Evolutionary conservation across 106 monocot genomes (phyloP), one percentile per base, ranked within the genome.

Genomic region (Xerophyta viscosa): DNA sequence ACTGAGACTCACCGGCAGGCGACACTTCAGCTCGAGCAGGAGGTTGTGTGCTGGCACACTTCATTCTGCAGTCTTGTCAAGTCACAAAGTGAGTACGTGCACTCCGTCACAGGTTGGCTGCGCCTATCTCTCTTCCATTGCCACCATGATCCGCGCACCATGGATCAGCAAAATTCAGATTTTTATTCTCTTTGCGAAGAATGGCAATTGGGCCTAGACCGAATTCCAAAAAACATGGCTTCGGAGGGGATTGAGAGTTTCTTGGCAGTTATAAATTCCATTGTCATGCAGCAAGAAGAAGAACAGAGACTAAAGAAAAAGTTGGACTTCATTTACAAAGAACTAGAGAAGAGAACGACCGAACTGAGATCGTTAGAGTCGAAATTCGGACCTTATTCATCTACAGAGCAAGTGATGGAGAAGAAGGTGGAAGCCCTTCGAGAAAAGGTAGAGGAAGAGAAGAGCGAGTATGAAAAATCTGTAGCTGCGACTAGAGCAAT

Each of bases 181-280:
- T 67, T 96, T 37, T 82, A 76, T 61, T 73, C 72, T 1, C 56
- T 84, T 3, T 85, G 84, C 10, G 96, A 96, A 44, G 88, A 96
- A 50, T 96, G 96, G 96, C 81, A 85, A 46, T 82, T 89, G 19
- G 84, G 84, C 6, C 69, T 96, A 0, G 88, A 96, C 44, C 52
- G 76, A 13, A 42, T 91, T 57, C 83, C 77, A 0, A 81, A 96
- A 59, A 81, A 82, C 19, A 88, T 96, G n/a, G 96, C 96, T 7
- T 81, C 88, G 0, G 96, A 88, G 36, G 88, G 88, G 19, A 88
- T 96, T 46, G 85, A 89, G 51, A 84, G 87, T 67, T 82, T 96
- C 81, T 56, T 89, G 48, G 76, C 57, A 6, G 74, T 89, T 23
- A 77, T 88, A 23, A 84, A 74, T 15, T 56, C 88, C 0, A 62